Conservation (phyloP, 331 rosid species). For the Quercus phellos region DNA sequence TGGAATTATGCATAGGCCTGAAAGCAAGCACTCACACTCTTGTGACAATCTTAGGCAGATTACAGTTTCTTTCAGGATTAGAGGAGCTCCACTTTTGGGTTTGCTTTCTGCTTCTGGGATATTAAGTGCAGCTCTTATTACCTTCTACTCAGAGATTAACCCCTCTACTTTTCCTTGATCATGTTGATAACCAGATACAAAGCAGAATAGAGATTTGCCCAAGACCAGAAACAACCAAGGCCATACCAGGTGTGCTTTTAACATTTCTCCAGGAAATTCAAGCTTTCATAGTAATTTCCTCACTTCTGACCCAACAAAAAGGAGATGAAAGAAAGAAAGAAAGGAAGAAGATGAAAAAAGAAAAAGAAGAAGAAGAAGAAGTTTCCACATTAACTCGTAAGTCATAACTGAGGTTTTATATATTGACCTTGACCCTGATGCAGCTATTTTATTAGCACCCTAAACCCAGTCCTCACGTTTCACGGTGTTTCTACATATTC, state of each 20-base stretch:
- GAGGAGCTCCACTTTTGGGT: slow-evolving; percentile 5
- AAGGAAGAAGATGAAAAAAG: neutral
- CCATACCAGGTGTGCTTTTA: neutral
- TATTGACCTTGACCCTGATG: slow-evolving; percentile 22
- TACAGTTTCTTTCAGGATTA: slow-evolving; percentile 6
- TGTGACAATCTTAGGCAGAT: neutral
- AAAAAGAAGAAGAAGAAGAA: neutral
- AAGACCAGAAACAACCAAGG: neutral
- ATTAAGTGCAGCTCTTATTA: neutral
- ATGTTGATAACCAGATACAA: neutral
- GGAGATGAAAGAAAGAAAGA: neutral
- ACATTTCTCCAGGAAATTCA: neutral
- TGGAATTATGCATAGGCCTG: slow-evolving; percentile 1
- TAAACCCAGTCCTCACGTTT: neutral
- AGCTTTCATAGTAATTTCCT: slow-evolving; percentile 2
- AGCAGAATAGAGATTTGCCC: neutral
- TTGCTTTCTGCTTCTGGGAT: neutral
- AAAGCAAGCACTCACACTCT: slow-evolving; percentile 4
- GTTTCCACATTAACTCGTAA: neutral
- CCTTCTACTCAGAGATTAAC: neutral
- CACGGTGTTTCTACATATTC: neutral
- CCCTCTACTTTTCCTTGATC: neutral
- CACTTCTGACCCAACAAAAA: neutral
- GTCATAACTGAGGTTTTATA: slow-evolving; percentile 7
- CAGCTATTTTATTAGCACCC: slow-evolving; percentile 5